Conservation (phyloP, 176 grass and related monocot species). For the Urochloa ruziziensis region DNA sequence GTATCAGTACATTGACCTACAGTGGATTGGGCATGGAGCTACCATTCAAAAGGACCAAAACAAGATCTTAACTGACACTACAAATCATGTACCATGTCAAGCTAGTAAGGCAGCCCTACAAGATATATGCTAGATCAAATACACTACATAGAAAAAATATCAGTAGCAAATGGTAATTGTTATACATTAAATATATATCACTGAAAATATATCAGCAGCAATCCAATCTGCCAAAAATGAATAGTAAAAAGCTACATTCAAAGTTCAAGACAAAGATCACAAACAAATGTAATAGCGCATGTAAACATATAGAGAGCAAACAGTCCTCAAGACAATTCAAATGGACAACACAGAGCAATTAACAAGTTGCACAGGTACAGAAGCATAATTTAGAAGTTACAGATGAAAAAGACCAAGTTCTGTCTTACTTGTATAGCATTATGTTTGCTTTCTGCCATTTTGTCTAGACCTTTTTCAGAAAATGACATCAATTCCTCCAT, state of each 20-base stretch:
- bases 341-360: neutral
- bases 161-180: neutral
- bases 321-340: conserved; percentile 3
- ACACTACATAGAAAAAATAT: neutral
- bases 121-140: neutral
- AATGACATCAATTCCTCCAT: conserved; percentile 79
- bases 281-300: neutral
- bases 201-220: neutral
- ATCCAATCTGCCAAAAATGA: neutral
- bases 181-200: neutral
- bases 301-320: conserved; percentile 1
- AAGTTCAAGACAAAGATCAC: neutral
- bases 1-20: neutral
- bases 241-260: neutral
- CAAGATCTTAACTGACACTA: neutral
- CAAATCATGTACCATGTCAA: neutral
- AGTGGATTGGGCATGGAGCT: neutral
- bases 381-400: neutral
- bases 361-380: conserved; percentile 4
- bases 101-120: neutral
- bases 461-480: conserved; percentile 53
- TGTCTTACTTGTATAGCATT: conserved; percentile 48
- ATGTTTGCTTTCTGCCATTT: conserved; percentile 41
- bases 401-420: conserved; percentile 11
- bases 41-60: neutral